Base-by-base conservation (phyloP, 2,329 filamentous ascomycete genomes). In the Fusarium bulbicola region DNA sequence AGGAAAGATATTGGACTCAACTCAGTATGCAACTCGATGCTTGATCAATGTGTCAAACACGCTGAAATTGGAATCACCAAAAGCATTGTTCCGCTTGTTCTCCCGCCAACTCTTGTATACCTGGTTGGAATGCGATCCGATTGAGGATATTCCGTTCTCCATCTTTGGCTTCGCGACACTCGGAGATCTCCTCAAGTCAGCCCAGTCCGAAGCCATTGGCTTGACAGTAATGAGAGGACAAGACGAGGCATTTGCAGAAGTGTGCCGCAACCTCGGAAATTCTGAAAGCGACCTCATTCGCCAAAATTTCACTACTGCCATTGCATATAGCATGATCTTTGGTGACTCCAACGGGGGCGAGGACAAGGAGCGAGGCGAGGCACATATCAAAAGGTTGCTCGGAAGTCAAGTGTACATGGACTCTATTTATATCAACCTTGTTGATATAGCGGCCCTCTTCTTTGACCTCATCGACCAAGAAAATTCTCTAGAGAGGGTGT, bases 51-150 rank as follows among this genome's bases (percentile, higher is more conserved):
- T 98, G 37, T 90, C 95, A 8, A 82, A 80, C 18, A 86, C 87
- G 1, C 87, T 98, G 39, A 83, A 86, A 0, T 86, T 98, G 28
- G 81, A 86, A 30, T 89, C 90, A 49, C 86, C 94, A 0, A 89
- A 87, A 74, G 88, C 92, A 39, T 84, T 99, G 2, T 98, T 99
- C 78, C 85, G 86, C 11, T 85, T 98, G 1, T 99, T 98, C 79
- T 91, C 94, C 12, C 91, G 95, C 5, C 96, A 99, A 78, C 86
- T 99, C 12, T 85, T 98, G 7, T 97, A 94, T 79, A 97, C 95
- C 0, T 99, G 95, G 95, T 88, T 97, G 7, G 90, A 94, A 70
- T 83, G 84, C 2, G 88, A 92, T 66, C 82, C 84, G 3, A 84
- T 97, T 13, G 85, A 88, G n/a, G 86, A 90, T 7, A 93, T 99